A percentile compares a stretch with the other conserved stretches of the same genome.
These are phyloP conservation scores for Keithomyces neogunnii DNA, from an alignment of 2,329 filamentous ascomycete genomes.

Conservation along the genomic window DNA sequence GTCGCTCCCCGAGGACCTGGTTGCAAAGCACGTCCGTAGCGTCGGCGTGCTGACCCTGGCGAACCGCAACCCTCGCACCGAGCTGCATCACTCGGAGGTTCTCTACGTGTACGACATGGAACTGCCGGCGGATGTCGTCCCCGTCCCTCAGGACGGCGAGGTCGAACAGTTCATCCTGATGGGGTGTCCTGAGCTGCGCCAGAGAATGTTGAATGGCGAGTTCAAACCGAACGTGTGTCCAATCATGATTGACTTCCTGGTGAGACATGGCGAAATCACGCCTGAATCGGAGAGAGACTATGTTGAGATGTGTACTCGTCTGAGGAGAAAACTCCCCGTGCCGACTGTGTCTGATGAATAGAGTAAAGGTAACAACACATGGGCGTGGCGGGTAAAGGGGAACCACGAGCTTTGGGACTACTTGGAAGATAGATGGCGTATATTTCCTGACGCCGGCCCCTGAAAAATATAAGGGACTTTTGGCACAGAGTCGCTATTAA, in stretches of 20 bases:
- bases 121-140: conserved; percentile 47
- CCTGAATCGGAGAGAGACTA: conserved; percentile 65
- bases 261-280: conserved; percentile 67
- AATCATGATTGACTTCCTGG: conserved; percentile 73
- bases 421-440: background rate
- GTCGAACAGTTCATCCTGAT: conserved; percentile 68
- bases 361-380: background rate
- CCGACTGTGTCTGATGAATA: conserved; percentile 18
- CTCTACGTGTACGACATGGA: conserved; percentile 71
- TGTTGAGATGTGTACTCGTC: conserved; percentile 50
- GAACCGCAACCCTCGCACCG: conserved; percentile 18
- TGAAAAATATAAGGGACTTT: too few species aligned
- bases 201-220: conserved; percentile 54
- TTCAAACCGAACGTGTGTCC: conserved; percentile 82
- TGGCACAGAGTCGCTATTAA: too few species aligned
- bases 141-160: conserved; percentile 66
- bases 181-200: conserved; percentile 50
- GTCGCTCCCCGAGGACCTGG: conserved; percentile 21
- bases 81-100: conserved; percentile 28
- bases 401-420: background rate
- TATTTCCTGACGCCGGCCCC: too few species aligned
- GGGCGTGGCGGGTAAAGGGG: background rate
- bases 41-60: conserved; percentile 27
- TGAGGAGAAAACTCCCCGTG: conserved; percentile 36
- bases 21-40: conserved; percentile 15